Base-by-base conservation (phyloP, 768 basidiomycete species). In the Podaxis sp. region DNA sequence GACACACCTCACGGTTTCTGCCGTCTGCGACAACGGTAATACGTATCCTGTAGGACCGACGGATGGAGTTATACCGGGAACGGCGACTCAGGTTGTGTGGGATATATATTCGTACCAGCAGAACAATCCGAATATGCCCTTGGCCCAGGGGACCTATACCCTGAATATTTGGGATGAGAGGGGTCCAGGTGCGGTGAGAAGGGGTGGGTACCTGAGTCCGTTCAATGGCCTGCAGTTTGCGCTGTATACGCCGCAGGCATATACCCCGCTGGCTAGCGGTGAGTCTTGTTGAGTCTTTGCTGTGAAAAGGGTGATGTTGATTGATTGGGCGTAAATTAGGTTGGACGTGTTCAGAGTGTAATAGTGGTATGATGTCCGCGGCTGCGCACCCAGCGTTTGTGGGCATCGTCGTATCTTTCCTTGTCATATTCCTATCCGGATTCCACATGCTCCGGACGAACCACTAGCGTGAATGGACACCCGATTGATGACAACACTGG, bases 41-140 rank as follows among this genome's bases (percentile, higher is more conserved):
- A 95, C 93, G 1, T 98, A 94, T 72, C 85, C 92, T 15, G 91
- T 96, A 8, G 93, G 92, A 2, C 88, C 91, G 0, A 85, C 88
- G 4, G 79, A 89, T 68, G 89, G 91, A 2, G 75, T 87, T 30
- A 84, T 95, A 3, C 79, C 84, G 1, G 94, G 90, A 0, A 86
- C 84, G 0, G 87, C 88, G 38, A 91, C 91, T 5, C 69, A 76
- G 46, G 86, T 91, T 8, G 82, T 88, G 4, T 96, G 95, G 95
- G 92, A 93, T 71, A 73, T 90, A 0, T 94, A 82, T 68, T 78
- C 82, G 49, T 94, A 92, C 72, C 87, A 95, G 69, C 81, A 86
- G 68, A 76, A 70, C 3, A 74, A 84, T 61, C 79, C 85, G 2
- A 82, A 82, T 28, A 84, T 82, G 3, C 92, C 92, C 8, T 83